Evolutionary conservation across 495 filamentous ascomycete genomes (phyloP).

Genomic region (Elaphomyces granulatus): DNA sequence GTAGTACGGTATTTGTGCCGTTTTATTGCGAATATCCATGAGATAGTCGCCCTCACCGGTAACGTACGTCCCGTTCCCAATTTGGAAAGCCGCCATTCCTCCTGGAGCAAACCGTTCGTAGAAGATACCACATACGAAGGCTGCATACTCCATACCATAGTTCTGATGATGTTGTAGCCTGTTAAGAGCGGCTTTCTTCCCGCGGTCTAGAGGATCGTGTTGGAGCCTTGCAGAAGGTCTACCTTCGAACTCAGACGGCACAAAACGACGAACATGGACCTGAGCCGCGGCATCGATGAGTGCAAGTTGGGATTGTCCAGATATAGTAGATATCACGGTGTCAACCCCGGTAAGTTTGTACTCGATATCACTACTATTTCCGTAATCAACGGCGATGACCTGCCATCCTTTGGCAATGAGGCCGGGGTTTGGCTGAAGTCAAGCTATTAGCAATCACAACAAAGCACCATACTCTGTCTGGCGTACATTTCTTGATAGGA

Average conservation of each 20-base stretch:
- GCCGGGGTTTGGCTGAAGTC: constrained; percentile 14
- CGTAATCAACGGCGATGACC: constrained; percentile 50
- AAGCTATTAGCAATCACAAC: constrained; percentile 1
- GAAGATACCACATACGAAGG: constrained; percentile 61
- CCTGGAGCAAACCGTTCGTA: constrained; percentile 59
- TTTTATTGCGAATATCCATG: constrained; percentile 41
- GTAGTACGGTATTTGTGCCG: constrained; percentile 42
- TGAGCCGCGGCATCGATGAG: constrained; percentile 57
- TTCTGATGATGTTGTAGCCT: constrained; percentile 39
- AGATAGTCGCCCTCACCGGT: constrained; percentile 47
- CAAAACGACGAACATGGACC: constrained; percentile 50
- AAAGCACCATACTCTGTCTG: no score
- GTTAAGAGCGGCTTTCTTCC: constrained; percentile 39
- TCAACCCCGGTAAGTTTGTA: constrained; percentile 55
- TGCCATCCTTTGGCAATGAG: constrained; percentile 36
- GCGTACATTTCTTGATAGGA: constrained; percentile 50
- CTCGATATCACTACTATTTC: constrained; percentile 36
- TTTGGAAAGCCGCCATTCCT: constrained; percentile 39
- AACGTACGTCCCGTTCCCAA: constrained; percentile 36
- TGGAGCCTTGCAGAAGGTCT: constrained; percentile 24
- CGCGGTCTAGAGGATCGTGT: constrained; percentile 37
- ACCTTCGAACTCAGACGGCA: constrained; percentile 65
- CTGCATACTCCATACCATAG: constrained; percentile 42
- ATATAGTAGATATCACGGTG: constrained; percentile 60
- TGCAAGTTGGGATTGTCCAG: constrained; percentile 46